Evolutionary conservation across 1,284 basidiomycete species (phyloP), one percentile per base, ranked within the genome.

Genomic region (Pisolithus thermaeus): DNA sequence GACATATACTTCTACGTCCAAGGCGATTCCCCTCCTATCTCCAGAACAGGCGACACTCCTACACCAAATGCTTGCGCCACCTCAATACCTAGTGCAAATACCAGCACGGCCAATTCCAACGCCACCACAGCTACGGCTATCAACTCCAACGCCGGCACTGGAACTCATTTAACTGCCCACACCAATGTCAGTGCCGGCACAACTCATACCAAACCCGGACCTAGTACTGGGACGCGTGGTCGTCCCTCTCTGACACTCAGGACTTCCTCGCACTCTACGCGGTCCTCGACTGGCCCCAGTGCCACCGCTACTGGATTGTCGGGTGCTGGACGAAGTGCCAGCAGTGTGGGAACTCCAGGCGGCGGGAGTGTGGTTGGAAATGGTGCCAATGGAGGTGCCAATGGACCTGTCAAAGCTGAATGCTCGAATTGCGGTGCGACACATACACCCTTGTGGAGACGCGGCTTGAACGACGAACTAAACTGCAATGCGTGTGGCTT

Each of bases 351-450:
- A 12, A 14, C 32, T 35, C 3, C 32, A 3, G 32, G 32, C 32
- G 12, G 32, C 12, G 32, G 32, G 12, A 35, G 14, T 14, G 12
- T 35, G 5, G 4, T 14, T 14, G 12, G 12, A 32, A 51, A 60
- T 52, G 70, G 76, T 32, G 79, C 78, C 3, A 86, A 86, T 1
- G 84, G 84, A n/a, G 85, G 87, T 38, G 83, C 78, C 3, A 86
- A 86, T 2, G 84, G 85, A n/a, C 84, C 87, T 37, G 83, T 86
- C 55, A 90, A 90, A 70, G 85, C 85, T 9, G 88, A 90, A 60
- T 90, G 87, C 60, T 83, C 83, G 12, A 90, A 90, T 67, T 90
- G 87, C 59, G 87, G 88, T 30, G 87, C 88, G 4, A 90, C 86
- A 1, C 87, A 89, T 59, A 90, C 88, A 0, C 87, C 87, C 14